Evolutionary conservation across 116 monocot genomes (phyloP).

Genomic region (Dioscorea cayenensis): DNA sequence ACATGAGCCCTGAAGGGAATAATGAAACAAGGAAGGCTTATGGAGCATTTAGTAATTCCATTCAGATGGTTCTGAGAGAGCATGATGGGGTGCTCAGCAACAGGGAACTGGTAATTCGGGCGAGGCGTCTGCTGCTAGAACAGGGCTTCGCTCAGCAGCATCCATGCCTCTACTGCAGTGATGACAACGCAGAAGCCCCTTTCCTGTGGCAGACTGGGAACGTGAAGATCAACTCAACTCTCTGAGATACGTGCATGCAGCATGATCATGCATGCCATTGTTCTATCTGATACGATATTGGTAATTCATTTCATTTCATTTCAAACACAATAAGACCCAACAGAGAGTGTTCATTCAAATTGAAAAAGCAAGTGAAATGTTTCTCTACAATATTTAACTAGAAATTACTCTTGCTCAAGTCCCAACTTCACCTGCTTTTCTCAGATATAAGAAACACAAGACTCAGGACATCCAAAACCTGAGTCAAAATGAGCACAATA

Average conservation of each 20-base stretch:
- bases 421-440: too few species aligned
- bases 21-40: constrained; percentile 27
- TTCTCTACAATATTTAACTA: too few species aligned
- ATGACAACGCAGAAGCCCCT: constrained; percentile 46
- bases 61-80: constrained; percentile 42
- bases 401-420: too few species aligned
- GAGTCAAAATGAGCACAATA: too few species aligned
- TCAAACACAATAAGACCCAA: too few species aligned
- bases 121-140: constrained; percentile 27
- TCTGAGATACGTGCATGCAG: background rate
- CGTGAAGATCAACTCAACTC: background rate
- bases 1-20: constrained; percentile 33
- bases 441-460: too few species aligned
- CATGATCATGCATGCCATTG: background rate
- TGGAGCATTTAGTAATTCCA: constrained; percentile 63
- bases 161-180: constrained; percentile 78
- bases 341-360: too few species aligned
- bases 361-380: too few species aligned
- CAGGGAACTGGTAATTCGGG: constrained; percentile 35
- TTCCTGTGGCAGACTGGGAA: constrained; percentile 33
- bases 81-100: constrained; percentile 31
- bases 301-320: too few species aligned
- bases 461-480: too few species aligned
- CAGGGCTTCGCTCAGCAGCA: constrained; percentile 58
- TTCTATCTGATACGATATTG: background rate